These are phyloP conservation scores for Fusarium tanahbumbuense DNA, from an alignment of 2,329 filamentous ascomycete genomes.

Conservation along the genomic window DNA sequence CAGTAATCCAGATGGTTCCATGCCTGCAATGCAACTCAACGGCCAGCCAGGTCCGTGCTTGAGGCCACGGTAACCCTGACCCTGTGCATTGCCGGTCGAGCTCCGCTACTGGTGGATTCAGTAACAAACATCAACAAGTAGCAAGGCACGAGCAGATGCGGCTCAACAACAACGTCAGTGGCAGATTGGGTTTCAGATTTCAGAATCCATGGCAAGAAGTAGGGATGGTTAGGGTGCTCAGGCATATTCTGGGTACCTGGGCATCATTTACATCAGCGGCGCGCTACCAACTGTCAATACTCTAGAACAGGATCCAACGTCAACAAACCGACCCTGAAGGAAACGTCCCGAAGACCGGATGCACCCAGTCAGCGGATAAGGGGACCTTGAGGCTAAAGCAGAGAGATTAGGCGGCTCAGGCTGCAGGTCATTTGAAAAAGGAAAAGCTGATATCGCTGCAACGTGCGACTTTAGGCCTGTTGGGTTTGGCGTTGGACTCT, in stretches of 20 bases:
- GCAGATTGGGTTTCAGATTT: constrained; percentile 22
- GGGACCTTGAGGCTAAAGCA: constrained; percentile 33
- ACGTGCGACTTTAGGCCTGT: constrained; percentile 33
- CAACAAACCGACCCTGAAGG: constrained; percentile 13
- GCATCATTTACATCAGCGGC: constrained; percentile 7
- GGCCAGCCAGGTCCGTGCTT: constrained; percentile 26
- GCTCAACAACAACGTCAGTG: constrained; percentile 39
- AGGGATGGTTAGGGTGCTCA: background rate
- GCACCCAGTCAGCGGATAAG: constrained; percentile 24
- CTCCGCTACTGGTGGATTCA: constrained; percentile 36
- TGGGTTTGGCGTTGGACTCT: constrained; percentile 14
- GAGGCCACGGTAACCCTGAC: constrained; percentile 25
- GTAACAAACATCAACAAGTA: background rate
- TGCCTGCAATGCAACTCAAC: constrained; percentile 22
- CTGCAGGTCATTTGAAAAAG: constrained; percentile 28
- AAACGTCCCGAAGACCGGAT: constrained; percentile 36
- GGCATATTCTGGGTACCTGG: background rate
- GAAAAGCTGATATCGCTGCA: constrained; percentile 25
- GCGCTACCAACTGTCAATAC: constrained; percentile 8
- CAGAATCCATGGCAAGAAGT: background rate
- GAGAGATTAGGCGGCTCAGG: constrained; percentile 26
- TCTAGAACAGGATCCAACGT: background rate
- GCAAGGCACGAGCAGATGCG: constrained; percentile 22
- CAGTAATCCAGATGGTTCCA: constrained; percentile 34
- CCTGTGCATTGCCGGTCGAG: constrained; percentile 26